Percentiles rank a stretch among this genome's conserved stretches.
Conservation (phyloP, 345 rosid species). For the Salix koriyanagi region DNA sequence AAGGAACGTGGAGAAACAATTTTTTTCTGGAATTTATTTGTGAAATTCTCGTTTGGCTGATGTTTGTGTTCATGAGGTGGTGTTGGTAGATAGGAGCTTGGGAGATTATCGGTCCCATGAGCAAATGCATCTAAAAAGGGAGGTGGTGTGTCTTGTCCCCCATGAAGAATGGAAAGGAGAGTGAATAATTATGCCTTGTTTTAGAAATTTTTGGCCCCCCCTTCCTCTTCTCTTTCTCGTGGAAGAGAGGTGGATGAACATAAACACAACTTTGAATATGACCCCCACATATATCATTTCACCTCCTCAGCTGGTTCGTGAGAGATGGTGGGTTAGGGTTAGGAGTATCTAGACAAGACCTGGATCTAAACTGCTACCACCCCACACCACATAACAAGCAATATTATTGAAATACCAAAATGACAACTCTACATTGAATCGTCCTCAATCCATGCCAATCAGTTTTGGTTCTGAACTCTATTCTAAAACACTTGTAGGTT, state of each 20-base stretch:
- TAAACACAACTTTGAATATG: conserved; percentile 22
- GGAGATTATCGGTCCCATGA: conserved; percentile 22
- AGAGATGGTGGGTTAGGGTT: conserved; percentile 25
- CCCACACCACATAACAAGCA: too few relatives aligned
- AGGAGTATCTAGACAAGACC: conserved; percentile 24
- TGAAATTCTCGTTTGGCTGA: conserved; percentile 6
- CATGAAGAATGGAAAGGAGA: conserved; percentile 32
- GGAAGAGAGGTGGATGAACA: conserved; percentile 26
- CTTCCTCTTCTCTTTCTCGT: conserved; percentile 1
- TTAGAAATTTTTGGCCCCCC: conserved; percentile 20
- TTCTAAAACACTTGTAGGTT: neutral
- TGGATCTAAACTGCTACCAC: neutral
- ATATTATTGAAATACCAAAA: too few relatives aligned
- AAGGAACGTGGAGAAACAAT: conserved; percentile 16
- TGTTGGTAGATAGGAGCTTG: conserved; percentile 24
- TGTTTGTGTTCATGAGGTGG: conserved; percentile 21
- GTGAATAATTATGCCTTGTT: conserved; percentile 35
- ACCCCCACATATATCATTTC: conserved; percentile 27
- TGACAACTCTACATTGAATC: neutral
- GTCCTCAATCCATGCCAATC: neutral
- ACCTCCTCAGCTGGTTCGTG: conserved; percentile 5
- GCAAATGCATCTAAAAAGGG: conserved; percentile 35
- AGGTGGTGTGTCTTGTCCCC: conserved; percentile 36
- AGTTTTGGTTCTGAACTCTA: neutral
- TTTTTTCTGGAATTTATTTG: neutral